phyloP scores from a whole-genome alignment of 306 rosid species.

The Gleditsia sinensis region DNA sequence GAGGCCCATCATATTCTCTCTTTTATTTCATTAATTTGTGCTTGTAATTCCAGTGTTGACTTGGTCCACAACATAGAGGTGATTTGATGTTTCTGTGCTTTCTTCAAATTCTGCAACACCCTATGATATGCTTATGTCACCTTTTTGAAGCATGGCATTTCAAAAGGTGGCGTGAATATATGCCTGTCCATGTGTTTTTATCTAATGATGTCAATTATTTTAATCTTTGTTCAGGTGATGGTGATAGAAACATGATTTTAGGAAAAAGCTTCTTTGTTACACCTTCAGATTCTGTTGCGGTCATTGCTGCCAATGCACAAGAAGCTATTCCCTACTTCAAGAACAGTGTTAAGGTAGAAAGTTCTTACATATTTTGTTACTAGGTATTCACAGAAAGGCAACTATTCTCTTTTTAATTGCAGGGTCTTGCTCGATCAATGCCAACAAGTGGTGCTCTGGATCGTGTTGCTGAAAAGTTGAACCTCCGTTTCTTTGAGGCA shows the following conservation, averaged over 20 bases:
- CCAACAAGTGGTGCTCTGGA: slow-evolving; percentile 98
- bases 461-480: slow-evolving; percentile 83
- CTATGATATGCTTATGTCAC: background rate
- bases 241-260: slow-evolving; percentile 98
- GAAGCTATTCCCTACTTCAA: slow-evolving; percentile 86
- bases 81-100: background rate
- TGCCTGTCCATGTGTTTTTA: slow-evolving; percentile 14
- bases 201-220: background rate
- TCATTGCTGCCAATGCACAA: slow-evolving; percentile 94
- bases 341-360: slow-evolving; percentile 69
- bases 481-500: slow-evolving; percentile 93
- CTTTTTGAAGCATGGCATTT: slow-evolving; percentile 6
- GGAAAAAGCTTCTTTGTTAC: slow-evolving; percentile 88
- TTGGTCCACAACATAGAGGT: background rate
- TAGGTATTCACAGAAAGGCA: slow-evolving; percentile 6
- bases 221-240: slow-evolving; percentile 69
- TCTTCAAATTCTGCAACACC: background rate
- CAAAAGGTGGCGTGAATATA: slow-evolving; percentile 2
- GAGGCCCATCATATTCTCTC: no score
- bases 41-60: background rate
- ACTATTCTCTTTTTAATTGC: slow-evolving; percentile 32
- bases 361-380: slow-evolving; percentile 18
- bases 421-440: slow-evolving; percentile 99
- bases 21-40: background rate
- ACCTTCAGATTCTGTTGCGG: slow-evolving; percentile 96